Conservation (phyloP, 768 basidiomycete genomes). For the Tephrocybe sp. region DNA sequence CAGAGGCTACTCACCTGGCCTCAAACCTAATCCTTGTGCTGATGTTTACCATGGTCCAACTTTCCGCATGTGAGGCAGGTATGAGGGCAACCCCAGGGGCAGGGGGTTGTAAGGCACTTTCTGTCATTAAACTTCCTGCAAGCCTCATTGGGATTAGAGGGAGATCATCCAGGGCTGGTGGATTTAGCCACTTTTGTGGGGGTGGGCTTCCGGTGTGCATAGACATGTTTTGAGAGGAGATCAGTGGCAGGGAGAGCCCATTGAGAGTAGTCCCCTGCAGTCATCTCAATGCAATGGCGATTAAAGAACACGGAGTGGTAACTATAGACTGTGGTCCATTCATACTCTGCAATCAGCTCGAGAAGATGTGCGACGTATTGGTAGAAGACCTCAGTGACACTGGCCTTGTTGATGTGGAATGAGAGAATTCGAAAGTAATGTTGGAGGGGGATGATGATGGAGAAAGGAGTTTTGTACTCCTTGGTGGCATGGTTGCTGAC, state of each 20-base stretch:
- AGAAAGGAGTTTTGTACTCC: constrained; percentile 1
- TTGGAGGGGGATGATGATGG: neutral
- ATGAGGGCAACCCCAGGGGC: neutral
- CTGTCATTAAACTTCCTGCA: neutral
- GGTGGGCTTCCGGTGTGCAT: neutral
- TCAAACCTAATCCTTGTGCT: too few relatives aligned
- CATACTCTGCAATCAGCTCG: neutral
- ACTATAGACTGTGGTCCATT: neutral
- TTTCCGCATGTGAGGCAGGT: neutral
- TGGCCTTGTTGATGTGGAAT: neutral
- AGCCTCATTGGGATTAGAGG: too few relatives aligned
- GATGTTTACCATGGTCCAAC: neutral
- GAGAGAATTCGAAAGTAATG: neutral
- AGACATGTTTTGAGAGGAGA: neutral
- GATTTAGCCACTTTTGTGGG: too few relatives aligned
- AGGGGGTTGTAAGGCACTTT: neutral
- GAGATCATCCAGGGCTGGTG: too few relatives aligned
- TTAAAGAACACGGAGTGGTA: neutral
- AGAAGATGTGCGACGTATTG: neutral
- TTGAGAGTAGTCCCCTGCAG: neutral
- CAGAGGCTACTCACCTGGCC: too few relatives aligned
- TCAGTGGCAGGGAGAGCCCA: neutral
- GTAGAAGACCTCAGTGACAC: neutral
- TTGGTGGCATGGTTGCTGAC: neutral
- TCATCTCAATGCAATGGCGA: neutral